Evolutionary conservation across 768 basidiomycete genomes (phyloP), one percentile per base, ranked within the genome.

Genomic region (Hypholoma sublateritium): DNA sequence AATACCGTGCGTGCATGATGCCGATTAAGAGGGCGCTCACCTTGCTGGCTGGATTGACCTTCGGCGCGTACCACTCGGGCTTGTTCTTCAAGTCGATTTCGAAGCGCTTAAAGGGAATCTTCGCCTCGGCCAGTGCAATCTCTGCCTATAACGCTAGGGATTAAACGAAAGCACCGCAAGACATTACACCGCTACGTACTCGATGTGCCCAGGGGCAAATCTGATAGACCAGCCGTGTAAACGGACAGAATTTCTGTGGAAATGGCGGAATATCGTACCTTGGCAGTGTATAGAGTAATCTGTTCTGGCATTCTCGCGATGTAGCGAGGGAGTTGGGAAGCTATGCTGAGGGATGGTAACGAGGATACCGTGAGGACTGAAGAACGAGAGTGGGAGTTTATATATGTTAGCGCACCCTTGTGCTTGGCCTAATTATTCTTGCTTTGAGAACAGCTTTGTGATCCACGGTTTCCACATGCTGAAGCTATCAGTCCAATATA

Each of bases 21-120:
- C n/a, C 22, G 22, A 19, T 13, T 14, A n/a, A 1, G 12, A 8
- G 14, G 46, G 12, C 16, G 13, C 46, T 47, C 62, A 85, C 87
- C 79, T 87, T 88, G 72, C 81, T 80, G 0, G 80, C 85, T 1
- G 82, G 83, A 69, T 89, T 89, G 37, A 89, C 80, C 57, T 83
- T 78, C 0, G 80, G 77, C 0, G 80, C 80, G 64, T 86, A 88
- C 87, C 86, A 88, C 49, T 79, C 82, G 1, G 87, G 87, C 71
- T 89, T 89, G 72, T 85, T 84, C 60, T 56, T 48, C 12, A 89
- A 69, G 61, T 88, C 84, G 46, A 89, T 80, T 59, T 87, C 79
- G 58, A 73, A 86, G 13, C 76, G 67, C 19, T 73, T 81, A 66
- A 72, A 83, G 1, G 75, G 61, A 3, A 80, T 74, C 4, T 77